Evolutionary conservation across 306 rosid species (phyloP).

Genomic region (Pachyrhizus erosus): DNA sequence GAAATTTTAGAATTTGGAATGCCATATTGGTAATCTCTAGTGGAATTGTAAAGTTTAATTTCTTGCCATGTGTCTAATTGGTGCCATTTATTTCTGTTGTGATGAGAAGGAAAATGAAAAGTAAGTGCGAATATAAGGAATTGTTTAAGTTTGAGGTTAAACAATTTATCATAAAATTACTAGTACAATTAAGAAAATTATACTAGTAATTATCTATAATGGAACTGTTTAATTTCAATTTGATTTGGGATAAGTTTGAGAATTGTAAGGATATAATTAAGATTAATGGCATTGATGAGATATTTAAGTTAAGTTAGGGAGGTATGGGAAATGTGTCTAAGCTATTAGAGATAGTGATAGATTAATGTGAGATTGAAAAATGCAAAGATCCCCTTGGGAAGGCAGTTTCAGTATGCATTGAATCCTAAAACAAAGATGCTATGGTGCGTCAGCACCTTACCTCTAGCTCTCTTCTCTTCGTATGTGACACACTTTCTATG

Average conservation of each 20-base stretch:
- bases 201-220: too few species aligned
- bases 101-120: neutral
- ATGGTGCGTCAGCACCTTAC: neutral
- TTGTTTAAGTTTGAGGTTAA: too few species aligned
- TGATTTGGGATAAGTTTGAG: too few species aligned
- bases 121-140: too few species aligned
- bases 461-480: neutral
- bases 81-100: neutral
- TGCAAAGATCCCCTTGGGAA: neutral
- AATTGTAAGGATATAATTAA: too few species aligned
- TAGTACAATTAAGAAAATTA: too few species aligned
- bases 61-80: neutral
- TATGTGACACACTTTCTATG: slow-evolving; percentile 36
- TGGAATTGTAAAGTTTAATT: neutral
- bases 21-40: neutral
- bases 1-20: neutral
- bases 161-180: too few species aligned
- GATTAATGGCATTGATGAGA: too few species aligned
- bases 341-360: neutral
- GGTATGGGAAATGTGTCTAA: neutral
- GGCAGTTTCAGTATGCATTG: neutral
- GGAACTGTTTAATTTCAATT: too few species aligned
- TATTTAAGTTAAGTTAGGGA: too few species aligned
- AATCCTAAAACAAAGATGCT: neutral
- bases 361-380: neutral